A percentile compares a stretch with the other conserved stretches of the same genome.
phyloP scores from a whole-genome alignment of 352 stramenopile genomes.

The Phytophthora palmivora region DNA sequence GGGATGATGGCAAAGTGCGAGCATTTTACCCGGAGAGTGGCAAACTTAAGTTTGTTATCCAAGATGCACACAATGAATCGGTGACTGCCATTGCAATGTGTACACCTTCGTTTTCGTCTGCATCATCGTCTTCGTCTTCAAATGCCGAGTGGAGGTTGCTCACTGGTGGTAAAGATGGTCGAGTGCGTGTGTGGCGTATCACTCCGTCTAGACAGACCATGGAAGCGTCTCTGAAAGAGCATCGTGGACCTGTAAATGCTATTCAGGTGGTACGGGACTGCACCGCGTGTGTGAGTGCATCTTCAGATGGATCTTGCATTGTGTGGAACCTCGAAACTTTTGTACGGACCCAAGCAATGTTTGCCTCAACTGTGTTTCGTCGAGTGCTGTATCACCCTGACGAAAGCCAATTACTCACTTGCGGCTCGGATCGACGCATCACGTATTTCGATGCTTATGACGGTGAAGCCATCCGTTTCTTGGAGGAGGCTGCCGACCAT shows the following conservation, averaged over 20 bases:
- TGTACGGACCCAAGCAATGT: constrained; percentile 94
- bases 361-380: constrained; percentile 96
- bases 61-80: constrained; percentile 95
- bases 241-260: constrained; percentile 93
- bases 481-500: constrained; percentile 90
- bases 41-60: constrained; percentile 98
- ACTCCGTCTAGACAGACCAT: constrained; percentile 93
- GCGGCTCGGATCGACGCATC: constrained; percentile 94
- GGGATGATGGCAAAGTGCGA: constrained; percentile 97
- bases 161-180: constrained; percentile 94
- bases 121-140: constrained; percentile 26
- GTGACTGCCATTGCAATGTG: constrained; percentile 94
- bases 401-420: constrained; percentile 96
- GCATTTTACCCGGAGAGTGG: constrained; percentile 96
- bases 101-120: constrained; percentile 49
- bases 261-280: constrained; percentile 85
- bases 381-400: constrained; percentile 95
- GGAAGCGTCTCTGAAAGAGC: constrained; percentile 96
- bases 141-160: constrained; percentile 88
- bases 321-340: constrained; percentile 96
- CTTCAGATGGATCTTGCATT: constrained; percentile 93
- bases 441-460: constrained; percentile 98
- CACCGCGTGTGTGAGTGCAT: constrained; percentile 79
- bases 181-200: constrained; percentile 95
- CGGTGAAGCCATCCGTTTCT: constrained; percentile 93